phyloP scores from a whole-genome alignment of 2,329 filamentous ascomycete species.

The Neophaeococcomyces mojaviensis region DNA sequence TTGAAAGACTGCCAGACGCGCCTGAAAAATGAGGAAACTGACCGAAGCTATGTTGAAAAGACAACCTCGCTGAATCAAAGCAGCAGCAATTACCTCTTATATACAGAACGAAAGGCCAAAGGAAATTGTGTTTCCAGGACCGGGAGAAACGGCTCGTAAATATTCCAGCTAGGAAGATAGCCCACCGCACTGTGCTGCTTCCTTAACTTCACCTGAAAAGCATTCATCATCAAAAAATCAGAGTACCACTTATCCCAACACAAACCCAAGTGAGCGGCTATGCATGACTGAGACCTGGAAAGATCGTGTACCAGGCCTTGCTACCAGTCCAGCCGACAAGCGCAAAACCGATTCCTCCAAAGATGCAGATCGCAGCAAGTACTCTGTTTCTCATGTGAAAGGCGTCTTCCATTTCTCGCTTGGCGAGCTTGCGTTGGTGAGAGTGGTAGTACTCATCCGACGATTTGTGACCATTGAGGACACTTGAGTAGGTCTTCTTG shows the following conservation, averaged over 20 bases:
- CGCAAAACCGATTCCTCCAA: constrained; percentile 27
- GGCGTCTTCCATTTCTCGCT: constrained; percentile 56
- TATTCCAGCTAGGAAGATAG: too few species aligned
- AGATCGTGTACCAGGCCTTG: constrained; percentile 1
- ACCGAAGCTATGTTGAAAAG: not conserved
- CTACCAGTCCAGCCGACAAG: constrained; percentile 19
- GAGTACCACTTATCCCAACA: too few species aligned
- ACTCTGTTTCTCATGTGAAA: constrained; percentile 53
- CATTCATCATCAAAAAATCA: too few species aligned
- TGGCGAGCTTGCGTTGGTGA: constrained; percentile 54
- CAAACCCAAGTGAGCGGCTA: too few species aligned
- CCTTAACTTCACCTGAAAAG: too few species aligned
- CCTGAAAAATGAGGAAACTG: constrained; percentile 50
- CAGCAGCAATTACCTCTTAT: too few species aligned
- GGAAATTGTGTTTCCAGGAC: too few species aligned
- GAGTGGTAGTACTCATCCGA: constrained; percentile 47
- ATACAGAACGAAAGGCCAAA: too few species aligned
- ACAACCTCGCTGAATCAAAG: too few species aligned
- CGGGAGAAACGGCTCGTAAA: too few species aligned
- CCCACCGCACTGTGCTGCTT: too few species aligned
- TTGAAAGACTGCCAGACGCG: constrained; percentile 82
- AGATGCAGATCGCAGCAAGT: constrained; percentile 42
- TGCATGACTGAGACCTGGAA: not conserved
- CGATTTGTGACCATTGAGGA: constrained; percentile 29
- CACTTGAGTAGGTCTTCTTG: constrained; percentile 47